Evolutionary conservation across 257 asterid genomes (phyloP).

Genomic region (Solanum chilense): DNA sequence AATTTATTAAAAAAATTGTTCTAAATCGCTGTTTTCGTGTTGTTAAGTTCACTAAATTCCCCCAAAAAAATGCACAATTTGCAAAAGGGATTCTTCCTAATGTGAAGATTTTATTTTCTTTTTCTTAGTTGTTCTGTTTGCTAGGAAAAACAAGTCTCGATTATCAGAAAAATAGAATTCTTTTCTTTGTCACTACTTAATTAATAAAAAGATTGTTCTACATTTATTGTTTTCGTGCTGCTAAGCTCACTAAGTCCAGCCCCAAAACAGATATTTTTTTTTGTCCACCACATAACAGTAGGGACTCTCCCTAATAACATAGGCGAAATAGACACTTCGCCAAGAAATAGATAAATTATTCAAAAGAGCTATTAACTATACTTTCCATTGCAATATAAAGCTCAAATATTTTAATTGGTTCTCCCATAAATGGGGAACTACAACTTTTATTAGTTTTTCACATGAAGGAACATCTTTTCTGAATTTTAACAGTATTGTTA

Average conservation of each 20-base stretch:
- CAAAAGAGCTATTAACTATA: background rate
- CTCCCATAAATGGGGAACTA: background rate
- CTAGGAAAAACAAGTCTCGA: background rate
- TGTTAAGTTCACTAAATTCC: background rate
- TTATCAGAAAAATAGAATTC: background rate
- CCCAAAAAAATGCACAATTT: background rate
- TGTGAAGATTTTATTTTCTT: background rate
- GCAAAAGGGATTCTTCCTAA: background rate
- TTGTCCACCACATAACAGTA: background rate
- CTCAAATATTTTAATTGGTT: background rate
- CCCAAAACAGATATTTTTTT: background rate
- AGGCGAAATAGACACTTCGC: background rate
- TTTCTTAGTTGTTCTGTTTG: too few species aligned
- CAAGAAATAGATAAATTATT: background rate
- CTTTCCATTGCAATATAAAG: background rate
- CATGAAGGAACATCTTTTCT: background rate
- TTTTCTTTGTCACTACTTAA: background rate
- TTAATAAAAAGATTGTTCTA: background rate
- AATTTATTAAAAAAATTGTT: background rate
- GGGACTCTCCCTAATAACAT: background rate
- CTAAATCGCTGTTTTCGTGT: background rate
- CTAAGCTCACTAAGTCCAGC: background rate
- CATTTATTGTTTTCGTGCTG: background rate
- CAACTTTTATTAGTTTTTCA: too few species aligned
- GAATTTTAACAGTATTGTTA: too few species aligned